A percentile compares a stretch with the other conserved stretches of the same genome.
These are phyloP conservation scores for Eruca vesicaria DNA, from an alignment of 441 rosid species.

Conservation along the genomic window DNA sequence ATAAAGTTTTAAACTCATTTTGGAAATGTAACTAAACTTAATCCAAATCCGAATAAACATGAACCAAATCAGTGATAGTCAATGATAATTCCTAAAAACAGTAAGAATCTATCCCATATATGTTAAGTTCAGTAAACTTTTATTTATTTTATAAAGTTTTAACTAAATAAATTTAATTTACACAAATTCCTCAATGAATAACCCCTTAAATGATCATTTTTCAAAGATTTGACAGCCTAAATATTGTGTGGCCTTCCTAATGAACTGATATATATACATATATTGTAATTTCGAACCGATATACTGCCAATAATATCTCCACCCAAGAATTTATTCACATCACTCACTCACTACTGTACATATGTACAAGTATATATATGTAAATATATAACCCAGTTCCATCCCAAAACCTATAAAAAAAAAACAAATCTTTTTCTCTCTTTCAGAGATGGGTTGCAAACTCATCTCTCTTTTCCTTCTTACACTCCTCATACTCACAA, in stretches of 20 bases:
- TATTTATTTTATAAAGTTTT: too few species aligned
- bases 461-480: constrained; percentile 23
- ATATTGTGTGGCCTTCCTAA: not conserved
- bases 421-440: not conserved
- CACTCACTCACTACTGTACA: not conserved
- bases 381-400: constrained; percentile 7
- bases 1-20: too few species aligned
- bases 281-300: not conserved
- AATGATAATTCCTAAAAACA: not conserved
- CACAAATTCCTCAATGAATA: not conserved
- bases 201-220: not conserved
- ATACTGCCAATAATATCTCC: constrained; percentile 11
- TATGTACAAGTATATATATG: constrained; percentile 12
- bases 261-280: not conserved
- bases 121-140: too few species aligned
- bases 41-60: too few species aligned
- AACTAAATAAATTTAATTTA: too few species aligned
- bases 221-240: not conserved
- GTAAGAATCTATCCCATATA: not conserved
- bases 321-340: constrained; percentile 26
- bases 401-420: constrained; percentile 11
- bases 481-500: not conserved
- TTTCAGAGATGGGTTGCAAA: constrained; percentile 26
- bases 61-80: not conserved
- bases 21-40: too few species aligned